A percentile compares a stretch with the other conserved stretches of the same genome.
These are phyloP conservation scores for Cinnamomum chago DNA, from an alignment of 164 flowering plant species.

Conservation along the genomic window DNA sequence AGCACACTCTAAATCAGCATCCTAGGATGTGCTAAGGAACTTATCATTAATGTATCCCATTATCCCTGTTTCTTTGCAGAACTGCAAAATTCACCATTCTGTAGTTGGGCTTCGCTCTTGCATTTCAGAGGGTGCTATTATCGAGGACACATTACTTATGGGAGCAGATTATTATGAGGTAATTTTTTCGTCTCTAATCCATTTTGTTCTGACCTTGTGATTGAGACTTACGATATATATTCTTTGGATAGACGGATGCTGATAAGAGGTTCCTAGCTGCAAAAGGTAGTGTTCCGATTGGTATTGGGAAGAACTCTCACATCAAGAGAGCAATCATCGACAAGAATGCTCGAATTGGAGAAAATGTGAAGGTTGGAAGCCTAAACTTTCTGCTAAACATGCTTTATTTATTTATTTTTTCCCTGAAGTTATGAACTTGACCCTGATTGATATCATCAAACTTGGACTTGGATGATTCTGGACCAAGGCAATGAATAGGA, in stretches of 20 bases:
- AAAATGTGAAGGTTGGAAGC: constrained; percentile 66
- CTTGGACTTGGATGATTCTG: too few species aligned
- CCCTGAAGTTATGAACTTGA: too few species aligned
- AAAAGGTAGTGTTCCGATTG: constrained; percentile 90
- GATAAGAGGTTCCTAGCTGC: constrained; percentile 74
- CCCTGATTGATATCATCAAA: too few species aligned
- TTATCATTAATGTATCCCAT: background rate
- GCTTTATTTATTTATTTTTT: background rate
- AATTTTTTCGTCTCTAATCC: background rate
- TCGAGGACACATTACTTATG: constrained; percentile 87
- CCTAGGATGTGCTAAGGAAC: background rate
- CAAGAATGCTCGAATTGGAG: constrained; percentile 96
- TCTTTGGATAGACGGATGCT: constrained; percentile 68
- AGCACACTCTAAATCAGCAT: background rate
- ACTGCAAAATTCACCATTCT: constrained; percentile 93
- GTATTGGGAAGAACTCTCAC: constrained; percentile 86
- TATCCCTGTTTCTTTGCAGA: constrained; percentile 33
- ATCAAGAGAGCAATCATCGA: constrained; percentile 96
- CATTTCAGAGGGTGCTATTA: constrained; percentile 92
- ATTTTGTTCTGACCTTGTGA: background rate
- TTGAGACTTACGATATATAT: background rate
- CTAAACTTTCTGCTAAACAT: background rate
- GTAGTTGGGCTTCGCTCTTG: constrained; percentile 93
- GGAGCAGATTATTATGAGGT: constrained; percentile 99
- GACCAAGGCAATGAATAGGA: too few species aligned